Evolutionary conservation across 352 stramenopile species (phyloP), one percentile per base, ranked within the genome.

Genomic region (Globisporangium paddicum): DNA sequence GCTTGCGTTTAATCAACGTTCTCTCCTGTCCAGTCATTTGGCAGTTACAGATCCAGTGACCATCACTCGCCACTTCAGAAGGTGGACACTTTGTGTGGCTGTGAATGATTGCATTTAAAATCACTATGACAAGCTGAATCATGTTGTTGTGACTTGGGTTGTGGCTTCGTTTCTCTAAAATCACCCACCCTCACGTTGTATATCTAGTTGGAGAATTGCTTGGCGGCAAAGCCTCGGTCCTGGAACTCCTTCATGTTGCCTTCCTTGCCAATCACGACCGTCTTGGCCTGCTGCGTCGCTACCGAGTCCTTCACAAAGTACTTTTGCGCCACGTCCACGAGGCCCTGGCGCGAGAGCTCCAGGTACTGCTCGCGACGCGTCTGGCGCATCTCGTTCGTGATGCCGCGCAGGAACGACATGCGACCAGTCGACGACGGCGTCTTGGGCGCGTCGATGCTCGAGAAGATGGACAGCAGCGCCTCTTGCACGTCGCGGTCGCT

Each of bases 381-480:
- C 60, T 94, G 82, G 1, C 83, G 79, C 79, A 93, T 91, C 6
- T 90, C 85, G 65, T 94, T 89, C 42, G 85, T 89, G 62, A 94
- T 89, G 28, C 82, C 85, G 11, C 81, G 79, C 62, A 91, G 57
- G 38, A 94, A 94, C 41, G 73, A 63, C 70, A 89, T 87, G 42
- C 81, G 80, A 51, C 85, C 85, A 44, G 87, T 89, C 62, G 79
- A 77, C 1, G 82, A 87, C 32, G 85, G 75, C 11, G 85, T 87
- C 68, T 85, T 84, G 0, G 85, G 85, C n/a, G 82, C 75, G 53
- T 94, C 85, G 28, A 94, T 71, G 44, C 67, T 80, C 25, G 79
- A 68, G 58, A 94, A 94, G 49, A 90, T 81, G 3, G 82, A 88
- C 11, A 94, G 55, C 42, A 91, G 61, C n/a, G 85, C 85, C 67